Conservation (phyloP, 352 stramenopile genomes). For the Pythium scleroteichum region DNA sequence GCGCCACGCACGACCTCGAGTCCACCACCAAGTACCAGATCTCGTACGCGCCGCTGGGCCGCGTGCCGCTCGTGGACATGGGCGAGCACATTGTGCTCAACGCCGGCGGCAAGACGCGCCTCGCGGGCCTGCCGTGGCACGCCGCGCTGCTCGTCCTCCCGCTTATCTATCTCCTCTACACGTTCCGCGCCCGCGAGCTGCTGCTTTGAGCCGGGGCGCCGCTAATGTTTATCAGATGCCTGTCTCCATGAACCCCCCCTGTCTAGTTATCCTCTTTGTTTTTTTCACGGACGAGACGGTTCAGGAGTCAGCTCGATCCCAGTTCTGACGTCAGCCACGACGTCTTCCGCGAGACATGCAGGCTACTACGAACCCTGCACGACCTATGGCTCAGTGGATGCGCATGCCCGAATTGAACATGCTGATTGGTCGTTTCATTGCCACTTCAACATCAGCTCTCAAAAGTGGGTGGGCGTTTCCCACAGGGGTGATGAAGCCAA, state of each 20-base stretch:
- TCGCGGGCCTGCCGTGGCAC: conserved; percentile 20
- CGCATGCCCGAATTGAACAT: too few species aligned
- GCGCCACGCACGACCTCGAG: conserved; percentile 24
- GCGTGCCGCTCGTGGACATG: conserved; percentile 50
- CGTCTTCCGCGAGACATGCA: too few species aligned
- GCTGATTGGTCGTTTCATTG: too few species aligned
- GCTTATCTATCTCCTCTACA: conserved; percentile 27
- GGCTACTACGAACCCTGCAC: too few species aligned
- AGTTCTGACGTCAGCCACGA: too few species aligned
- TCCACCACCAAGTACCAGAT: conserved; percentile 60
- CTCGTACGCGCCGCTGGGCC: conserved; percentile 56
- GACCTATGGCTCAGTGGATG: too few species aligned
- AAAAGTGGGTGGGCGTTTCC: too few species aligned
- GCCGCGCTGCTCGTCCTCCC: conserved; percentile 29
- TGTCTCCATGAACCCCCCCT: not conserved
- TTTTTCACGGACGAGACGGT: too few species aligned
- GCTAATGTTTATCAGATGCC: not conserved
- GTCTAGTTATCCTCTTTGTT: not conserved
- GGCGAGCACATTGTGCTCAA: conserved; percentile 62
- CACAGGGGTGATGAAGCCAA: too few species aligned
- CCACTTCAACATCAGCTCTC: too few species aligned
- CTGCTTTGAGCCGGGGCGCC: not conserved
- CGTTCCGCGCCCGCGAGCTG: conserved; percentile 13
- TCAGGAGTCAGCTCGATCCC: too few species aligned
- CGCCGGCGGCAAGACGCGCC: conserved; percentile 18